Base-by-base conservation (phyloP, 345 rosid genomes). In the Noccaea caerulescens region DNA sequence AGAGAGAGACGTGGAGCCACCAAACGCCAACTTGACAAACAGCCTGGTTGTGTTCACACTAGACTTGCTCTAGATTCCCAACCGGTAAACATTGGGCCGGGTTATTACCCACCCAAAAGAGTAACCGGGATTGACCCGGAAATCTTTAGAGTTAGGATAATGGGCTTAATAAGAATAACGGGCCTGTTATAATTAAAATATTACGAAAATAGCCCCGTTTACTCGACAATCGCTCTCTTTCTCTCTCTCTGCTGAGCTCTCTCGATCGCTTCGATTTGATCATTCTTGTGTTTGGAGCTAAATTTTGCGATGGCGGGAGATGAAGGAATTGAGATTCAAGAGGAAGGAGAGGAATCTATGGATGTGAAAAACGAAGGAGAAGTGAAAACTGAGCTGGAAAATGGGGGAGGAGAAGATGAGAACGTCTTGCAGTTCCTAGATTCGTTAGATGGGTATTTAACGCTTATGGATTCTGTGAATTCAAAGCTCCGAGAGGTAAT, bases 401-500 rank as follows among this genome's bases (percentile, higher is more conserved):
- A 71, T 8, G 65, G n/a, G 27, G 49, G 16, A 46, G 81, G 39
- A 61, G 81, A 82, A 61, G 81, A 82, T 11, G 80, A 80, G 64
- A 66, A 65, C 10, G 77, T 88, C 13, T 69, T 94, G 69, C 83
- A 76, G 45, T 88, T 94, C 68, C 79, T 88, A 61, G 99, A 94
- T 85, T 94, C 97, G 16, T 10, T 82, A 66, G 99, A 94, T 49
- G 68, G 57, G 25, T 94, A 94, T 69, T 62, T 88, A 20, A 74
- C 80, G 23, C 84, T 85, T 3, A 57, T 80, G 70, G 90, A 84
- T 69, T 88, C 91, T 68, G 33, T 88, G 58, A 88, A 84, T 73
- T 83, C 87, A 2, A 77, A 82, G 16, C 95, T 94, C 59, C 84
- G 96, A 49, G 87, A 89, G 96, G 99, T 91, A 69, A 72, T 6